phyloP scores from a whole-genome alignment of 2,329 filamentous ascomycete species.

The Colletotrichum sp. region DNA sequence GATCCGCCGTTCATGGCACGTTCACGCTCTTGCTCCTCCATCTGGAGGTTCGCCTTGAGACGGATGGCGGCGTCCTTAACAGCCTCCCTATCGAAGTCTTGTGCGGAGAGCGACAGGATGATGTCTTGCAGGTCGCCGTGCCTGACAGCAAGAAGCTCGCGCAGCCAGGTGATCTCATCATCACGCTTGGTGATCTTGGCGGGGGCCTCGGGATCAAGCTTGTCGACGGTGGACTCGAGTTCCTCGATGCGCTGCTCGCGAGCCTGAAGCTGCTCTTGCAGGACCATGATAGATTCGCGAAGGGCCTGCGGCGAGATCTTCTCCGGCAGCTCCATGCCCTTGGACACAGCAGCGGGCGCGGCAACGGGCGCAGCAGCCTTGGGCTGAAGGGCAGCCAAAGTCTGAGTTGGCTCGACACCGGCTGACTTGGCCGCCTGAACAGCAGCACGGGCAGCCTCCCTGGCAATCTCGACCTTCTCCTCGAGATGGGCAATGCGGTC shows the following conservation, averaged over 20 bases:
- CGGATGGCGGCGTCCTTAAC: slow-evolving; percentile 92
- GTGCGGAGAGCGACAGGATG: slow-evolving; percentile 76
- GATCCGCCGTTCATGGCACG: slow-evolving; percentile 76
- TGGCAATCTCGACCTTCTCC: slow-evolving; percentile 89
- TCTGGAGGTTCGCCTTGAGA: slow-evolving; percentile 91
- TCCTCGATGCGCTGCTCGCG: slow-evolving; percentile 90
- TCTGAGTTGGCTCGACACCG: slow-evolving; percentile 41
- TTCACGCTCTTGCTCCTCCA: slow-evolving; percentile 97
- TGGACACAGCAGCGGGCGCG: slow-evolving; percentile 36
- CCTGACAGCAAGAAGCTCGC: slow-evolving; percentile 89
- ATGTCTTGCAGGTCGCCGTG: slow-evolving; percentile 93
- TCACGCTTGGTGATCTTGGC: slow-evolving; percentile 89
- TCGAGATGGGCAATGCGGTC: slow-evolving; percentile 86
- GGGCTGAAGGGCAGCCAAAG: slow-evolving; percentile 33
- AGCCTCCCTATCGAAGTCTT: slow-evolving; percentile 76
- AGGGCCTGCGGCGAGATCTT: slow-evolving; percentile 94
- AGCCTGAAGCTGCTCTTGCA: slow-evolving; percentile 96
- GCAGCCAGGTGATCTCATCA: slow-evolving; percentile 92
- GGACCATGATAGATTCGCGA: slow-evolving; percentile 92
- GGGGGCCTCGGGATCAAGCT: slow-evolving; percentile 77
- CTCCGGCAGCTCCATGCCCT: slow-evolving; percentile 66
- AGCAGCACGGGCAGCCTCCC: slow-evolving; percentile 84
- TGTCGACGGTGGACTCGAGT: slow-evolving; percentile 74
- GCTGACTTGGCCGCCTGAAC: slow-evolving; percentile 73
- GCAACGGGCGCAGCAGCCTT: slow-evolving; percentile 43